Percentiles rank a stretch among this genome's conserved stretches.
Evolutionary conservation across 2,329 filamentous ascomycete genomes (phyloP).

Genomic region (Mycogone perniciosa): DNA sequence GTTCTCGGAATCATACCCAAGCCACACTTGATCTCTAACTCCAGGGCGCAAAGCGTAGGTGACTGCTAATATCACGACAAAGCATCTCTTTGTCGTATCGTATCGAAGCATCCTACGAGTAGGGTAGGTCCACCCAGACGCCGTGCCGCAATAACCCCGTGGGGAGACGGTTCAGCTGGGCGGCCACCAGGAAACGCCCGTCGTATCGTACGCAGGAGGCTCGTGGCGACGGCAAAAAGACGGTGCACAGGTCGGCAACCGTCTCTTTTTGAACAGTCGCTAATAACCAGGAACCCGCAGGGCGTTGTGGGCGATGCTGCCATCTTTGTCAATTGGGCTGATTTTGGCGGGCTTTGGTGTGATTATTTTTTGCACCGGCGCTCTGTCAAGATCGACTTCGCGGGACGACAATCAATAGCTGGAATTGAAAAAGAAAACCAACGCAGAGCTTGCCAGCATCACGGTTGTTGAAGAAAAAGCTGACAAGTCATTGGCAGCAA

Average conservation of each 20-base stretch:
- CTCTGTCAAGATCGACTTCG: no score
- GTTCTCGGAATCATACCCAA: slow-evolving; percentile 3
- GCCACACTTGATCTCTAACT: not conserved
- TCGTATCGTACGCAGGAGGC: no score
- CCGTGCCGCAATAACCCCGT: not conserved
- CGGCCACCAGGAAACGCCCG: no score
- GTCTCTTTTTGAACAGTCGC: no score
- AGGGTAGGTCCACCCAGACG: not conserved
- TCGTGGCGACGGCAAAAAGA: no score
- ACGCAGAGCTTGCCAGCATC: not conserved
- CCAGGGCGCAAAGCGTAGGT: no score
- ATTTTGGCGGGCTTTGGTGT: no score
- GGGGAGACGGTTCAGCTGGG: not conserved
- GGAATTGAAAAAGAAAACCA: not conserved
- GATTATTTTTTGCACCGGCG: no score
- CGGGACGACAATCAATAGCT: not conserved
- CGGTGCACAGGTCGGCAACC: not conserved
- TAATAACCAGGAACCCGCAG: no score
- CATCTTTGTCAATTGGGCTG: not conserved
- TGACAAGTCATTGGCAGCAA: slow-evolving; percentile 3
- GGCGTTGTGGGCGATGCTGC: no score
- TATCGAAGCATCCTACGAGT: not conserved
- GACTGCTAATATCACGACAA: no score
- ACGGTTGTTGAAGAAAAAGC: not conserved
- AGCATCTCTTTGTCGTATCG: not conserved